A percentile compares a stretch with the other conserved stretches of the same genome.
Evolutionary conservation across 2,329 filamentous ascomycete species (phyloP).

Genomic region (Cercospora zeae-maydis): DNA sequence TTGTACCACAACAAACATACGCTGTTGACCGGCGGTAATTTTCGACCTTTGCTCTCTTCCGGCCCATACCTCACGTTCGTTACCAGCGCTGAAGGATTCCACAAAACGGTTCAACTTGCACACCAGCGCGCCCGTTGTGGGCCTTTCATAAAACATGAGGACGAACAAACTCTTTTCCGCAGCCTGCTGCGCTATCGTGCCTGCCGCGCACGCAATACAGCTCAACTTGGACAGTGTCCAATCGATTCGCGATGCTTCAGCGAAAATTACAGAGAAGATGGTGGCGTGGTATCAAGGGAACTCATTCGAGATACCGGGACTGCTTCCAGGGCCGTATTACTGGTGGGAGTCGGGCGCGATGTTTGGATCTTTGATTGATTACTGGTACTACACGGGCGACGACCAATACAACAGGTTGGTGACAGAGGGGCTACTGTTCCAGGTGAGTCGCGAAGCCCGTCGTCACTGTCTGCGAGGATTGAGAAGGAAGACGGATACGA

Average conservation of each 20-base stretch:
- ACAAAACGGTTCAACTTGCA: neutral
- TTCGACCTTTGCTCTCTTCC: neutral
- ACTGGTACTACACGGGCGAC: conserved; percentile 67
- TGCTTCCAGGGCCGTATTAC: conserved; percentile 64
- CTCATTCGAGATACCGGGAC: conserved; percentile 50
- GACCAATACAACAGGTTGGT: conserved; percentile 58
- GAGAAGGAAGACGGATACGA: neutral
- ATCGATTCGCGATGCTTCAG: conserved; percentile 45
- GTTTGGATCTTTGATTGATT: conserved; percentile 67
- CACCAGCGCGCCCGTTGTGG: neutral
- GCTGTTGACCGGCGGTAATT: neutral
- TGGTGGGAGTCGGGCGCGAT: conserved; percentile 66
- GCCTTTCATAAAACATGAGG: neutral
- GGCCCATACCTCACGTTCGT: neutral
- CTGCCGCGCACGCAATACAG: conserved; percentile 21
- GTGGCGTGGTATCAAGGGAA: conserved; percentile 52
- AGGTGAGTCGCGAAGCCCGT: conserved; percentile 50
- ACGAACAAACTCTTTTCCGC: neutral
- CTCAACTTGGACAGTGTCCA: conserved; percentile 30
- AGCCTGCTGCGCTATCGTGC: conserved; percentile 5
- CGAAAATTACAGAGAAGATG: conserved; percentile 44
- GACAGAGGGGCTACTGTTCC: conserved; percentile 56
- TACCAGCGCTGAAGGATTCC: neutral
- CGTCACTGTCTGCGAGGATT: neutral
- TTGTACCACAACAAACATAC: neutral